Percentiles rank a stretch among this genome's conserved stretches.
Conservation (phyloP, 2,329 filamentous ascomycete genomes). For the Botryotinia narcissicola region DNA sequence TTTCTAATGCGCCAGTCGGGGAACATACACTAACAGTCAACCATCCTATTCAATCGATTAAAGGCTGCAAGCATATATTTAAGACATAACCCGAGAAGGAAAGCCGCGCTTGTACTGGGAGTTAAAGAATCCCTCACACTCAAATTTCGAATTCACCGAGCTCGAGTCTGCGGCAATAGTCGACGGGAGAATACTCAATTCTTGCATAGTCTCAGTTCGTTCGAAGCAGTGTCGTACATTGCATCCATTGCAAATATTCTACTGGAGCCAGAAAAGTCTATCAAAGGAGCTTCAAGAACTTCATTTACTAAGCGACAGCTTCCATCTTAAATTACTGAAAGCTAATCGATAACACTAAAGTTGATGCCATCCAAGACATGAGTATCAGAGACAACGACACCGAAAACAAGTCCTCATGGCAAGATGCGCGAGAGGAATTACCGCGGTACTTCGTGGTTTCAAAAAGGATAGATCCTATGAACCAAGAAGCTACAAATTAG, state of each 20-base stretch:
- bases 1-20: not conserved
- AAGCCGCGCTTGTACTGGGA: not conserved
- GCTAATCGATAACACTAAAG: not conserved
- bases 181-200: not conserved
- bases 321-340: constrained; percentile 6
- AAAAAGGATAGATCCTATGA: not conserved
- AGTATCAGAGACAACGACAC: constrained; percentile 24
- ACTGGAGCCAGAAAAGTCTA: not conserved
- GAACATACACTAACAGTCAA: not conserved
- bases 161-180: not conserved
- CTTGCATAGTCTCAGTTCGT: not conserved
- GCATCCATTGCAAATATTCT: not conserved
- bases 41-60: not conserved
- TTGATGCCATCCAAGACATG: not conserved
- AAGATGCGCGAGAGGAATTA: constrained; percentile 25
- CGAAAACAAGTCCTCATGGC: constrained; percentile 23
- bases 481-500: not conserved
- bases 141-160: not conserved
- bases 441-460: constrained; percentile 21
- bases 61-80: too few relatives aligned
- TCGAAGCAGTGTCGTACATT: not conserved
- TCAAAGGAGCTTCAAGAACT: not conserved
- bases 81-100: not conserved
- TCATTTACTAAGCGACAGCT: not conserved
- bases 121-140: too few relatives aligned